Evolutionary conservation across 2,329 filamentous ascomycete species (phyloP).

Genomic region (Colletotrichum limetticola): DNA sequence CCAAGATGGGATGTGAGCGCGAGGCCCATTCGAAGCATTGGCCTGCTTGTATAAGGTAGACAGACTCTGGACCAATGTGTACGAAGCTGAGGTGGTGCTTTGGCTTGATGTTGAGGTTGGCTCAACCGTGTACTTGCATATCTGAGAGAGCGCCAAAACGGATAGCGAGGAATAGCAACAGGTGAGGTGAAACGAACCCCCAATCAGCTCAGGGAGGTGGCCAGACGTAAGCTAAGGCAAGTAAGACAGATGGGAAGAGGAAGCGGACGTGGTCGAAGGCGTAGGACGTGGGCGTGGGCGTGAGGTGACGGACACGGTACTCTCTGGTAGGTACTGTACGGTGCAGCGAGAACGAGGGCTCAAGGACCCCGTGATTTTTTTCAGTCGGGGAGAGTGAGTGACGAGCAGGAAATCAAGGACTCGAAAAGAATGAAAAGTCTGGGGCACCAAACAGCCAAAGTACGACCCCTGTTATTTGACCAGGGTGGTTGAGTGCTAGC

Average conservation of each 20-base stretch:
- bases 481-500: conserved; percentile 26
- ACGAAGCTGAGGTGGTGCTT: conserved; percentile 12
- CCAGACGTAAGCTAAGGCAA: conserved; percentile 1
- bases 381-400: conserved; percentile 12
- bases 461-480: conserved; percentile 25
- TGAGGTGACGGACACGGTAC: conserved; percentile 1
- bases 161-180: not conserved
- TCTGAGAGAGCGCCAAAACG: not conserved
- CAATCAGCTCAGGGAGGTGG: not conserved
- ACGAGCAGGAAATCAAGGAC: conserved; percentile 28
- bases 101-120: conserved; percentile 10
- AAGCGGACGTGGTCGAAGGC: not conserved
- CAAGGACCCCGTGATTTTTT: conserved; percentile 24
- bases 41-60: not conserved
- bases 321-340: not conserved
- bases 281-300: not conserved
- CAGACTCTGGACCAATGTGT: conserved; percentile 24
- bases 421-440: conserved; percentile 22
- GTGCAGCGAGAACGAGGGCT: conserved; percentile 9
- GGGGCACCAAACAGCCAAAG: conserved; percentile 29
- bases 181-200: not conserved
- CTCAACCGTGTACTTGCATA: conserved; percentile 15
- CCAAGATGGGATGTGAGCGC: conserved; percentile 30
- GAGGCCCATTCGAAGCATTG: conserved; percentile 24
- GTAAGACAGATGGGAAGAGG: not conserved